Conservation (phyloP, 2,329 filamentous ascomycete genomes). For the Penicillium crustosum region DNA sequence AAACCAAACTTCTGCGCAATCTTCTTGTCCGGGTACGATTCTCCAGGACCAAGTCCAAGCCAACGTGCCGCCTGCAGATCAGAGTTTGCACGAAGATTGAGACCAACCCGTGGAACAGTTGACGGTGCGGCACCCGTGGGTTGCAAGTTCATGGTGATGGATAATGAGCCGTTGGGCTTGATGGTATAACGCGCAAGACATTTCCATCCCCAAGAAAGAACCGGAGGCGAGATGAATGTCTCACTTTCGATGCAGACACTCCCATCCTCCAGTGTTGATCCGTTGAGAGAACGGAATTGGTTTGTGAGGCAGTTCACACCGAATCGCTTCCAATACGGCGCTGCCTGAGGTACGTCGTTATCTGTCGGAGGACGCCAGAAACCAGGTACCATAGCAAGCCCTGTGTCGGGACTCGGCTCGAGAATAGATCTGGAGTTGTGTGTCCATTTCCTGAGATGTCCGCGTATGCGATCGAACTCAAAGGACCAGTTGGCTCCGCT, state of each 20-base stretch:
- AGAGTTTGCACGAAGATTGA: conserved; percentile 16
- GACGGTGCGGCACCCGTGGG: conserved; percentile 18
- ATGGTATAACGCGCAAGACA: conserved; percentile 17
- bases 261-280: background rate
- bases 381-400: conserved; percentile 20
- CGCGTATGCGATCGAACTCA: conserved; percentile 7
- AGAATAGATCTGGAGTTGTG: background rate
- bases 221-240: conserved; percentile 21
- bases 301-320: conserved; percentile 12
- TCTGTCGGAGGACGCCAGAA: conserved; percentile 37
- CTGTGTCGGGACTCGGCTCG: conserved; percentile 1
- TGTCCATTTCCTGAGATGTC: conserved; percentile 7
- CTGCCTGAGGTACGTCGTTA: conserved; percentile 31
- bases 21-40: conserved; percentile 30
- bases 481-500: conserved; percentile 8
- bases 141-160: conserved; percentile 10
- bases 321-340: conserved; percentile 28
- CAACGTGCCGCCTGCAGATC: conserved; percentile 19
- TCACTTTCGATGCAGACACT: conserved; percentile 15
- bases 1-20: conserved; percentile 24
- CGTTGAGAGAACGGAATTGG: background rate
- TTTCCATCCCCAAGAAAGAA: conserved; percentile 27
- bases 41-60: conserved; percentile 30
- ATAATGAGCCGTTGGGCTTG: conserved; percentile 10
- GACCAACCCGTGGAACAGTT: conserved; percentile 19